Evolutionary conservation across 192 early-diverging fungal species (phyloP), one percentile per base, ranked within the genome.

Genomic region (Coemansia sp.): DNA sequence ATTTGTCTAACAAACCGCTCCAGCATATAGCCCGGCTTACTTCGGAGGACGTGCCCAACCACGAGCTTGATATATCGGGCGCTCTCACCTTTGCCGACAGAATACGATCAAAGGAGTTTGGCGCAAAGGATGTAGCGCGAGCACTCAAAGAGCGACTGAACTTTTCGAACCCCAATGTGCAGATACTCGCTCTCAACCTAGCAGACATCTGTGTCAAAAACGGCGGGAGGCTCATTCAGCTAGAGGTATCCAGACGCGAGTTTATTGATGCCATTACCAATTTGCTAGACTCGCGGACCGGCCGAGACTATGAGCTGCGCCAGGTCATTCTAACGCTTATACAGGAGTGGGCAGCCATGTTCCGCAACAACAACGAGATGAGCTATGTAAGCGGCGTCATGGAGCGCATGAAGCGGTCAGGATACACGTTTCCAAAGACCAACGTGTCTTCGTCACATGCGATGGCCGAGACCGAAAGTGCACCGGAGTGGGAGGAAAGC

Each of bases 401-500:
- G 62, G 81, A 88, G 50, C 77, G 82, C 8, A 77, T 98, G 42
- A 94, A 93, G 66, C 72, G 84, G 21, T 58, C 59, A 10, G 87
- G 92, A 9, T 79, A 83, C 30, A 45, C 71, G 7, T 97, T 97
- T 49, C 90, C 94, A 18, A 80, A 84, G 11, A 58, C 86, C 6
- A 88, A 84, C 36, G 42, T 81, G 11, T 64, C 85, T 5, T 71
- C 86, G 42, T 71, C 81, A 39, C 56, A 79, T 56, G 66, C 83
- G 45, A 81, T 98, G 65, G 76, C 95, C 34, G 95, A 97, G 40
- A 94, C 94, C 6, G 80, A 80, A 12, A 92, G 91, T 16, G 93
- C 97, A 20, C 95, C 97, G 23, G 93, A 92, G 62, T 99, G 97
- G 97, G 87, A 88, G 7, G 95, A 98, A 63, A 90, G 88, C 38